Evolutionary conservation across 768 basidiomycete species (phyloP).

Genomic region (Tylopilus cervinicoccineus): DNA sequence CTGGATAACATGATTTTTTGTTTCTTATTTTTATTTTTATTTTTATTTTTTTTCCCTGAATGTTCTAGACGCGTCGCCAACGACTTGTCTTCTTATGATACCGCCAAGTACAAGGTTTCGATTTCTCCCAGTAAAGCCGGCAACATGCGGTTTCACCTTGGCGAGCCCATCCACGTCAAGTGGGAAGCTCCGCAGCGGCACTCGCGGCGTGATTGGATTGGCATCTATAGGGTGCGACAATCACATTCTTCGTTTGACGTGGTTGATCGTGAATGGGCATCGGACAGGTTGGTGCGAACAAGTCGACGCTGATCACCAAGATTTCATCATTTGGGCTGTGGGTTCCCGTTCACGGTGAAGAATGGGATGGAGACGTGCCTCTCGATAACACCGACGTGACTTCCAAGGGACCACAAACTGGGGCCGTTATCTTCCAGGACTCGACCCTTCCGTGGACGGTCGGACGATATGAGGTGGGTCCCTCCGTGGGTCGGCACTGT

Average conservation of each 20-base stretch:
- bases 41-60: not conserved
- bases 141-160: constrained; percentile 72
- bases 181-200: constrained; percentile 88
- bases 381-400: constrained; percentile 40
- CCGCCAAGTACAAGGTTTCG: constrained; percentile 70
- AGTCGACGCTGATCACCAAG: constrained; percentile 76
- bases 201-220: constrained; percentile 94
- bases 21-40: too few relatives aligned
- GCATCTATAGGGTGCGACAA: constrained; percentile 69
- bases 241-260: not conserved
- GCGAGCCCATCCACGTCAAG: constrained; percentile 80
- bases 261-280: constrained; percentile 1
- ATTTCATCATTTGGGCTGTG: constrained; percentile 87
- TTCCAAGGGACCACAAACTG: constrained; percentile 43
- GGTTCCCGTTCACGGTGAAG: constrained; percentile 87
- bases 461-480: constrained; percentile 72
- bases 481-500: not conserved
- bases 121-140: constrained; percentile 51
- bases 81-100: constrained; percentile 78
- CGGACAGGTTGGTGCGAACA: constrained; percentile 81
- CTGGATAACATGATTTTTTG: not conserved
- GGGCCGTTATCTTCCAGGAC: constrained; percentile 70
- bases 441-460: constrained; percentile 82
- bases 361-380: constrained; percentile 89
- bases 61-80: constrained; percentile 66